Evolutionary conservation across 352 stramenopile genomes (phyloP).

Genomic region (Globisporangium abappressorium): DNA sequence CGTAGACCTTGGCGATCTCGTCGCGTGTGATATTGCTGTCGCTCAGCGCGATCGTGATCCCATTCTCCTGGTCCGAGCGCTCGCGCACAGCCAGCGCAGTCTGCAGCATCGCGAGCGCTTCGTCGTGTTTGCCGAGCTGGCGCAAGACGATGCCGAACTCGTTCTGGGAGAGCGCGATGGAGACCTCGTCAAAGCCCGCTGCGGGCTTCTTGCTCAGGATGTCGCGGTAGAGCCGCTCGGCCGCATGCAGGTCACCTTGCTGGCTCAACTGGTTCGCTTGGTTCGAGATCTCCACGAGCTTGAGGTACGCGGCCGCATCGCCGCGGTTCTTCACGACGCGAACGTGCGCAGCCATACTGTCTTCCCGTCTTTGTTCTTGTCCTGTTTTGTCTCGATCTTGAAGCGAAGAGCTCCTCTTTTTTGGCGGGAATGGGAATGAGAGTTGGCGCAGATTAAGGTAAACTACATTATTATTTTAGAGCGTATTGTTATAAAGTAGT

Average conservation of each 20-base stretch:
- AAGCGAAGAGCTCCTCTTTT: neutral
- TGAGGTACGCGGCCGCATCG: slow-evolving; percentile 44
- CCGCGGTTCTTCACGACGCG: slow-evolving; percentile 25
- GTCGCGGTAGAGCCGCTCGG: slow-evolving; percentile 44
- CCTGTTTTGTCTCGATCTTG: neutral
- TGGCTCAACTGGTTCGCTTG: slow-evolving; percentile 40
- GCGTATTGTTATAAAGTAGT: neutral
- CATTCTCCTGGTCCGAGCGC: slow-evolving; percentile 26
- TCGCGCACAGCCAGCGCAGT: slow-evolving; percentile 47
- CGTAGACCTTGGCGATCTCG: slow-evolving; percentile 68
- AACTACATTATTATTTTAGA: neutral
- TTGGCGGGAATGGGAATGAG: neutral
- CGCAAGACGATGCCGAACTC: slow-evolving; percentile 52
- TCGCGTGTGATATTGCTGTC: slow-evolving; percentile 68
- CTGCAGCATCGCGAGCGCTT: slow-evolving; percentile 45
- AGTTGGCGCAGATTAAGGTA: neutral
- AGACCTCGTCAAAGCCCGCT: slow-evolving; percentile 58
- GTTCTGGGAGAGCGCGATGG: slow-evolving; percentile 56
- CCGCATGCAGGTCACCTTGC: slow-evolving; percentile 32
- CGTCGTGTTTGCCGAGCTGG: slow-evolving; percentile 38
- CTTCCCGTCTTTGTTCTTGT: neutral
- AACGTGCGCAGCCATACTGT: slow-evolving; percentile 19
- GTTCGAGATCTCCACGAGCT: slow-evolving; percentile 44
- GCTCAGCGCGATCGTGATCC: slow-evolving; percentile 38
- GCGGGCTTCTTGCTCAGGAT: slow-evolving; percentile 38